phyloP scores from a whole-genome alignment of 2,329 filamentous ascomycete genomes.

The Hypoxylon sp. region DNA sequence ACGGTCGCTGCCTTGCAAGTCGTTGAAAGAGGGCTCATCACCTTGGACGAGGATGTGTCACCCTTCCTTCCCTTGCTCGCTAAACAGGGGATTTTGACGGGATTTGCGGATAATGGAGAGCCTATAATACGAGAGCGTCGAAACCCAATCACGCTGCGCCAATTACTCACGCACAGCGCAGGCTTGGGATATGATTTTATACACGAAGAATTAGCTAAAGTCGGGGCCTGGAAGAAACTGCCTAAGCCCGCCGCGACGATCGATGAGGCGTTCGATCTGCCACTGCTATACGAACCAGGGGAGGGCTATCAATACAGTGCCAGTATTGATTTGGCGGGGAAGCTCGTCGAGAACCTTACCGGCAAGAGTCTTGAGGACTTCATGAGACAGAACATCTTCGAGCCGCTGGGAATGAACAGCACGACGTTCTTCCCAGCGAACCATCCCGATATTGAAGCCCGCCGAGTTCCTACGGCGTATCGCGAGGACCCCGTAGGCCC shows the following conservation, averaged over 20 bases:
- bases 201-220: constrained; percentile 36
- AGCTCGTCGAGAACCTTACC: constrained; percentile 53
- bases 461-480: constrained; percentile 44
- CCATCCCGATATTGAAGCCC: constrained; percentile 39
- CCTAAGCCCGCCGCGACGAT: constrained; percentile 22
- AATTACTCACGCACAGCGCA: constrained; percentile 64
- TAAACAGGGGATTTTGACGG: constrained; percentile 60
- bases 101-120: constrained; percentile 58
- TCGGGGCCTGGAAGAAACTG: constrained; percentile 21
- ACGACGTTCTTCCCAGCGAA: constrained; percentile 47
- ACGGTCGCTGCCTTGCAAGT: constrained; percentile 63
- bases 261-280: constrained; percentile 54
- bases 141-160: constrained; percentile 61
- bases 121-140: constrained; percentile 51
- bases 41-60: constrained; percentile 63
- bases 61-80: constrained; percentile 61
- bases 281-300: constrained; percentile 63
- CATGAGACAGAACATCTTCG: constrained; percentile 47
- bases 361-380: constrained; percentile 46
- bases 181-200: constrained; percentile 61
- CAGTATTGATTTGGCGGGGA: constrained; percentile 60
- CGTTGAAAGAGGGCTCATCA: constrained; percentile 62
- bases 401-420: constrained; percentile 39
- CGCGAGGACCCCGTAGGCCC: constrained; percentile 25
- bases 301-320: constrained; percentile 60